Base-by-base conservation (phyloP, 306 rosid genomes). In the Ormosia semicastrata region DNA sequence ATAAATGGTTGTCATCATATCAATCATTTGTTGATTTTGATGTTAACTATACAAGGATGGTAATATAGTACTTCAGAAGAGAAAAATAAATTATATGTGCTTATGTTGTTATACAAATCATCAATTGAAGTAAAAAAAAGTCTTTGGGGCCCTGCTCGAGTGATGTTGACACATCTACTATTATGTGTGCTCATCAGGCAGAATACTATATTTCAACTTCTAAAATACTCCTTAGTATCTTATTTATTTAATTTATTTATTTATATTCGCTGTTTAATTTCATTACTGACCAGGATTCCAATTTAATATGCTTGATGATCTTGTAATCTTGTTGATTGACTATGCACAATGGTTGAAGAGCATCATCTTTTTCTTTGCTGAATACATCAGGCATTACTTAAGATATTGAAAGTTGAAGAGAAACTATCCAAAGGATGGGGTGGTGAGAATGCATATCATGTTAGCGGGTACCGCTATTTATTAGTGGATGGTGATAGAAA, bases 401-500 rank as follows among this genome's bases (percentile, higher is more conserved):
- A 93, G 88, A 89, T 95, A 83, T 69, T 89, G 81, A 93, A 89
- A 92, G 92, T 95, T 79, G 99, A 93, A 86, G 99, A 95, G 87
- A 95, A 92, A 75, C 85, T 95, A 77, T 93, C 98, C 9, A 95
- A 92, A 90, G 99, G 99, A 83, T 95, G 99, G 99, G 97, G 89
- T 43, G 99, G 99, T 80, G 98, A 95, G 85, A 95, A 92, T 85
- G 99, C 97, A 15, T 93, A 95, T 86, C 99, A 95, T 82, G 99
- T 95, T 39, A 36, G 89, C 39, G 98, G 97, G 17, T 93, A 95
- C 85, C 98, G 99, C 37, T 95, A 95, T 91, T 85, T 95, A 84
- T 86, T 95, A 49, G 89, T 89, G 81, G 99, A 95, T 74, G 87
- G 90, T 57, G 98, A 92, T 83, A 91, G 93, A 86, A 88, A 84